phyloP scores from a whole-genome alignment of 495 filamentous ascomycete genomes.

The Pyrenula aspistea region DNA sequence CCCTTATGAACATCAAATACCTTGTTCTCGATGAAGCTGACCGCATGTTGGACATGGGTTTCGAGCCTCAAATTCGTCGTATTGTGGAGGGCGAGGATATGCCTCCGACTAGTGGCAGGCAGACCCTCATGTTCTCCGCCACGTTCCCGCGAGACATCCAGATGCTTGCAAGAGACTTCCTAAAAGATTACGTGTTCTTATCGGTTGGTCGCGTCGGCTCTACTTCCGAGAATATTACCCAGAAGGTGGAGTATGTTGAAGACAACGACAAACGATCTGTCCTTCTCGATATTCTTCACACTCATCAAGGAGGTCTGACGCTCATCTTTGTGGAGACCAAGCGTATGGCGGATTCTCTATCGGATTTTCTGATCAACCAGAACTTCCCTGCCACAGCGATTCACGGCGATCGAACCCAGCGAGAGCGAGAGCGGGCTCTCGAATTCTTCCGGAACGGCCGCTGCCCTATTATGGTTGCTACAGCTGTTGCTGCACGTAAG shows the following conservation, averaged over 20 bases:
- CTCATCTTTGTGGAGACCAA: slow-evolving; percentile 99
- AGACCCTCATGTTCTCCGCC: slow-evolving; percentile 99
- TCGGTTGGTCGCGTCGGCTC: slow-evolving; percentile 98
- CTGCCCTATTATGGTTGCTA: slow-evolving; percentile 93
- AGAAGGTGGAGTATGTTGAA: slow-evolving; percentile 97
- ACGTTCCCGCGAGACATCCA: slow-evolving; percentile 98
- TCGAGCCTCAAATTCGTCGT: slow-evolving; percentile 97
- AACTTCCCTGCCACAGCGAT: slow-evolving; percentile 98
- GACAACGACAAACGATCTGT: slow-evolving; percentile 96
- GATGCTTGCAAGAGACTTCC: slow-evolving; percentile 94
- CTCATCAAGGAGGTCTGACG: slow-evolving; percentile 73
- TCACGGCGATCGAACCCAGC: slow-evolving; percentile 95
- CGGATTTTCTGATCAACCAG: slow-evolving; percentile 96
- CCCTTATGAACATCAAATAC: slow-evolving; percentile 93
- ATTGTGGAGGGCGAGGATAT: slow-evolving; percentile 98
- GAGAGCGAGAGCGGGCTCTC: slow-evolving; percentile 93
- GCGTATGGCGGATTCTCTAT: slow-evolving; percentile 96
- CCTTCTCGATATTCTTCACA: slow-evolving; percentile 92
- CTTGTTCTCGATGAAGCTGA: slow-evolving; percentile 98
- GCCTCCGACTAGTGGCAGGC: slow-evolving; percentile 71
- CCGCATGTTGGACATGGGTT: slow-evolving; percentile 99
- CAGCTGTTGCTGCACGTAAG: slow-evolving; percentile 89
- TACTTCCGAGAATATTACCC: slow-evolving; percentile 99
- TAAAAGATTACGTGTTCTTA: slow-evolving; percentile 97
- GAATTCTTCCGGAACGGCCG: slow-evolving; percentile 94